Evolutionary conservation across 2,329 filamentous ascomycete genomes (phyloP).

Genomic region (Trichoderma lentiforme): DNA sequence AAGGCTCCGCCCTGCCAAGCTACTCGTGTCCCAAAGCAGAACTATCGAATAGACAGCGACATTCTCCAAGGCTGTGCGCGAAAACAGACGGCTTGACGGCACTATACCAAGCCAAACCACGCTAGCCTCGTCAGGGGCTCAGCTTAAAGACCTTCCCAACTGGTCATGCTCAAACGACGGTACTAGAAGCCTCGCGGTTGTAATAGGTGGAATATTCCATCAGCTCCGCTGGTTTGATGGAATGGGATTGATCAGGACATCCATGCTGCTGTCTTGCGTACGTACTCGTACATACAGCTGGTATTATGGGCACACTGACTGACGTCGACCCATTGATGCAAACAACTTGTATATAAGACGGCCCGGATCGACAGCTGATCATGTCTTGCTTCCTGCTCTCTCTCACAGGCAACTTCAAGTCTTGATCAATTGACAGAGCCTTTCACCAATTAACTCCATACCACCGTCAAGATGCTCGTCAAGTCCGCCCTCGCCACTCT

Average conservation of each 20-base stretch:
- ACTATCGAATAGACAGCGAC: background rate
- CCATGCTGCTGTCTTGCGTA: background rate
- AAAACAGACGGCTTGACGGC: conserved; percentile 1
- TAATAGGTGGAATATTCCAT: conserved; percentile 17
- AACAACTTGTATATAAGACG: background rate
- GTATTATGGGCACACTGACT: background rate
- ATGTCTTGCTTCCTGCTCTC: background rate
- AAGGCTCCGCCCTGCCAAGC: background rate
- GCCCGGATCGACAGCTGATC: conserved; percentile 1
- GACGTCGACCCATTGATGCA: background rate
- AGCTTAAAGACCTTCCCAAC: conserved; percentile 2
- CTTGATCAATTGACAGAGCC: background rate
- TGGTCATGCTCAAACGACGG: conserved; percentile 8
- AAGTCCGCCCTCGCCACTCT: conserved; percentile 18
- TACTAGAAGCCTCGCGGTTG: background rate
- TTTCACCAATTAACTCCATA: background rate
- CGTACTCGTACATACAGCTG: background rate
- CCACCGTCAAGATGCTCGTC: conserved; percentile 12
- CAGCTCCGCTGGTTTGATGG: background rate
- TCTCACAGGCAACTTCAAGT: background rate
- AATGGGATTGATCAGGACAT: background rate
- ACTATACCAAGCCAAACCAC: background rate
- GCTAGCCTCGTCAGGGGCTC: conserved; percentile 9
- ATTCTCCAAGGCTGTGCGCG: background rate
- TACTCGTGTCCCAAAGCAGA: background rate